phyloP scores from a whole-genome alignment of 2,329 filamentous ascomycete genomes.

The Lachnum nothofagi region DNA sequence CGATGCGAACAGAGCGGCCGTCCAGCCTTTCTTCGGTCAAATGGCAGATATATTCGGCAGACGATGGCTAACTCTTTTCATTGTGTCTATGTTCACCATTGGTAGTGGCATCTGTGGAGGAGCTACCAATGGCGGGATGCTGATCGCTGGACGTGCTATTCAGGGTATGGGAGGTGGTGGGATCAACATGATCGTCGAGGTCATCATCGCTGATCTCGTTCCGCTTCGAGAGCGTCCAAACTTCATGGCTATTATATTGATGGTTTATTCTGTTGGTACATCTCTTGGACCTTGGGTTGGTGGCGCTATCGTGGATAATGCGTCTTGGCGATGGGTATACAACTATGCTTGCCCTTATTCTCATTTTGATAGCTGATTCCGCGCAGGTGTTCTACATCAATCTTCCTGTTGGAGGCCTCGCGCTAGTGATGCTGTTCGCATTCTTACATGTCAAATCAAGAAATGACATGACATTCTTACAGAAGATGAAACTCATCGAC shows the following conservation, averaged over 20 bases:
- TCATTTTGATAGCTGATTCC: neutral
- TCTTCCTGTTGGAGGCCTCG: slow-evolving; percentile 11
- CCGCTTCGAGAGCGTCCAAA: slow-evolving; percentile 36
- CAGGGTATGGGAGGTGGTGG: slow-evolving; percentile 47
- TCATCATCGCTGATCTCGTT: slow-evolving; percentile 41
- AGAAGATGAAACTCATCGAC: slow-evolving; percentile 40
- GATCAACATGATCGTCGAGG: slow-evolving; percentile 39
- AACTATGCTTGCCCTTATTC: neutral
- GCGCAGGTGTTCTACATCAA: slow-evolving; percentile 53
- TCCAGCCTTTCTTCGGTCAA: slow-evolving; percentile 48
- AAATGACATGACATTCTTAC: neutral
- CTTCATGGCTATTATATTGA: slow-evolving; percentile 31
- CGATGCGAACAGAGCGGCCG: slow-evolving; percentile 37
- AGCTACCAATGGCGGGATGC: slow-evolving; percentile 34
- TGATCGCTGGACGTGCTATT: slow-evolving; percentile 34
- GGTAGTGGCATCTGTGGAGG: slow-evolving; percentile 50
- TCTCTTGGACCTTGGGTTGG: slow-evolving; percentile 26
- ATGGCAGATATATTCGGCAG: slow-evolving; percentile 50
- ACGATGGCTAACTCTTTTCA: slow-evolving; percentile 36
- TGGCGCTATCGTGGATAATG: neutral
- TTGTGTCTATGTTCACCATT: slow-evolving; percentile 44
- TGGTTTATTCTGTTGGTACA: slow-evolving; percentile 16
- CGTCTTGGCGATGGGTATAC: slow-evolving; percentile 1
- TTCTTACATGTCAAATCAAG: slow-evolving; percentile 9
- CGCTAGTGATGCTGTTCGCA: slow-evolving; percentile 2